Base-by-base conservation (phyloP, 2,329 filamentous ascomycete species). In the Camillea tinctor region DNA sequence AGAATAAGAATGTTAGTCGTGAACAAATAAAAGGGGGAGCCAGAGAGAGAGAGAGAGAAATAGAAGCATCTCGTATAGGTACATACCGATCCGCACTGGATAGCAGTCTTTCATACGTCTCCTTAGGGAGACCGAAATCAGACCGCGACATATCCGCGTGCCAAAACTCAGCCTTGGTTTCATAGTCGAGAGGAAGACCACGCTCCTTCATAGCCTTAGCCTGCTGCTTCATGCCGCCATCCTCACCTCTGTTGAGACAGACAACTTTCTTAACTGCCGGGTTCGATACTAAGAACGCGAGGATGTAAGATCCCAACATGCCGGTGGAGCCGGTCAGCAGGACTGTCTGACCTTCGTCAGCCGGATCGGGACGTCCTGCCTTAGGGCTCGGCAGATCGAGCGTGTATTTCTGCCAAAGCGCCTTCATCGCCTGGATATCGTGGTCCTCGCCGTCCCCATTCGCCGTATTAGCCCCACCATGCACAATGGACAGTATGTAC, bases 241-340 rank as follows among this genome's bases (percentile, higher is more conserved):
- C 78, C 2, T 71, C 70, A 15, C 73, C 71, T n/a, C 81, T 75
- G 67, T 84, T 84, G 15, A 84, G 72, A 57, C 80, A 83, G 55
- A 81, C 73, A 22, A 84, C 68, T 61, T 76, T 79, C 36, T 70
- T 68, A 13, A 83, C 74, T 4, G 62, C 59, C 0, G 75, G 70
- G 21, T 70, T 69, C 11, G 58, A 60, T 1, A 75, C 63, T 21
- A 81, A 69, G 17, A 68, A 51, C 54, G 80, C 70, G 2, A 84
- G 72, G 48, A 83, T 70, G 65, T 83, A 81, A 3, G 74, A 78
- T 0, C 81, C 81, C 19, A 84, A 64, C 4, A 77, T 79, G 7
- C 81, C 81, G 0, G 81, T 84, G 4, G 77, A 79, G 15, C 80
- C 82, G 0, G 80, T 84, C 20, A 84, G 62, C 7, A 80, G 55